Conservation (phyloP, 192 early-diverging fungal genomes). For the Coemansia sp. region DNA sequence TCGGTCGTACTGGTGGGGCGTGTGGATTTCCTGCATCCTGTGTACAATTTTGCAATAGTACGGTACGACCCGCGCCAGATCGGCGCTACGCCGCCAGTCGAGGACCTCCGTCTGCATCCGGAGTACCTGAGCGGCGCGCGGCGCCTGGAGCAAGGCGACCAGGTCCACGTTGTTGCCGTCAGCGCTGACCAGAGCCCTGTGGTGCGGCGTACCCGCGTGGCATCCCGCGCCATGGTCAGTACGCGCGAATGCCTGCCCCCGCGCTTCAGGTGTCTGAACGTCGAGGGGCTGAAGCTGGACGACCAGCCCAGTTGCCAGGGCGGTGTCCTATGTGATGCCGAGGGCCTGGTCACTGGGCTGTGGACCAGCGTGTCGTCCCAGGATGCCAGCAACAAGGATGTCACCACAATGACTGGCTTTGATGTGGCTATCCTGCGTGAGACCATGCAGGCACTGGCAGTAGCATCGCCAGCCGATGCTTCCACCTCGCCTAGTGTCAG, state of each 20-base stretch:
- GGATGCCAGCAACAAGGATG: slow-evolving; percentile 64
- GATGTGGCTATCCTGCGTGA: slow-evolving; percentile 38
- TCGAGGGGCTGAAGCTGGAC: slow-evolving; percentile 72
- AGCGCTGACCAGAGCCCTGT: slow-evolving; percentile 64
- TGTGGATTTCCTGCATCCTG: slow-evolving; percentile 84
- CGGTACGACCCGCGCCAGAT: slow-evolving; percentile 73
- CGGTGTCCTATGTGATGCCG: slow-evolving; percentile 61
- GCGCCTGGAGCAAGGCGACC: slow-evolving; percentile 50
- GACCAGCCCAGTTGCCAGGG: slow-evolving; percentile 67
- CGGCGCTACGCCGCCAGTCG: slow-evolving; percentile 73
- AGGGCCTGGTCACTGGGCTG: slow-evolving; percentile 62
- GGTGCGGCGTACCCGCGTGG: slow-evolving; percentile 48
- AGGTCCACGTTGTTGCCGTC: slow-evolving; percentile 66
- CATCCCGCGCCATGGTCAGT: slow-evolving; percentile 58
- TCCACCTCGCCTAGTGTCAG: slow-evolving; percentile 17
- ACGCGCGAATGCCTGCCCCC: slow-evolving; percentile 71
- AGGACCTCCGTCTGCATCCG: slow-evolving; percentile 53
- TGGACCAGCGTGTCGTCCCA: slow-evolving; percentile 75
- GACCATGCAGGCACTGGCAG: slow-evolving; percentile 55
- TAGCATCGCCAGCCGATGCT: no score
- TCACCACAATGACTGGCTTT: slow-evolving; percentile 60
- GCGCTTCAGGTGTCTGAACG: slow-evolving; percentile 74
- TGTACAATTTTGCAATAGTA: slow-evolving; percentile 85
- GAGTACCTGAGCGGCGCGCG: slow-evolving; percentile 30
- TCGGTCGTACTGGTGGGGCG: slow-evolving; percentile 82